Conservation (phyloP, 2,329 filamentous ascomycete genomes). For the Neonectria punicea region DNA sequence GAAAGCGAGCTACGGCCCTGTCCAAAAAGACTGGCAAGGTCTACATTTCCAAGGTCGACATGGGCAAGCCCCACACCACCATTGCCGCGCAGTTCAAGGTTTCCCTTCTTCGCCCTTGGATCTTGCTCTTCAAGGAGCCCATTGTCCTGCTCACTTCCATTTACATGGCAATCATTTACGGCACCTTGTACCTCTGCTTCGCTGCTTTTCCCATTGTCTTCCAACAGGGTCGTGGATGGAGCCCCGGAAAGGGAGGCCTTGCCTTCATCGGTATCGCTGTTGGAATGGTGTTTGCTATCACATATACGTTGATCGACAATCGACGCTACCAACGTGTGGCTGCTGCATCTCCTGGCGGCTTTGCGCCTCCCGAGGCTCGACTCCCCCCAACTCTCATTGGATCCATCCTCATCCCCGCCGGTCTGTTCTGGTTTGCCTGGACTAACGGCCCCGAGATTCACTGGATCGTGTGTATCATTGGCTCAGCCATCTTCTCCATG, state of each 20-base stretch:
- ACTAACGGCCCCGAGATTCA: conserved; percentile 66
- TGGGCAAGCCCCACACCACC: conserved; percentile 53
- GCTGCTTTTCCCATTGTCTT: conserved; percentile 71
- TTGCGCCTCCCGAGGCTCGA: conserved; percentile 71
- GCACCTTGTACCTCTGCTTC: conserved; percentile 66
- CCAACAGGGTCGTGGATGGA: conserved; percentile 67
- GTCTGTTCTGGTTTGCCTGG: conserved; percentile 75
- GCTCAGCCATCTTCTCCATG: conserved; percentile 61
- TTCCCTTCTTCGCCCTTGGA: conserved; percentile 70
- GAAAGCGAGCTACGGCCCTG: conserved; percentile 61
- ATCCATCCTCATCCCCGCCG: conserved; percentile 65
- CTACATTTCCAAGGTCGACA: conserved; percentile 63
- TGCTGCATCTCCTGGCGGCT: conserved; percentile 60
- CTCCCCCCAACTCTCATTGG: conserved; percentile 70
- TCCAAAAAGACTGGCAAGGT: conserved; percentile 64
- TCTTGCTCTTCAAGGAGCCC: conserved; percentile 73
- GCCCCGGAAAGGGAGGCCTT: conserved; percentile 66
- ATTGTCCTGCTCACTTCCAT: conserved; percentile 72
- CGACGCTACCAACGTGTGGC: conserved; percentile 59
- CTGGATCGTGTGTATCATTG: conserved; percentile 63
- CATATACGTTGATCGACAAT: conserved; percentile 64
- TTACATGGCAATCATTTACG: conserved; percentile 71
- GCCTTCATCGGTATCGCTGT: conserved; percentile 73
- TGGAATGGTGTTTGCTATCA: conserved; percentile 68
- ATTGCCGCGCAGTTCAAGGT: conserved; percentile 63